A percentile compares a stretch with the other conserved stretches of the same genome.
Conservation (phyloP, 352 stramenopile species). For the Globisporangium rhizosaccharum region DNA sequence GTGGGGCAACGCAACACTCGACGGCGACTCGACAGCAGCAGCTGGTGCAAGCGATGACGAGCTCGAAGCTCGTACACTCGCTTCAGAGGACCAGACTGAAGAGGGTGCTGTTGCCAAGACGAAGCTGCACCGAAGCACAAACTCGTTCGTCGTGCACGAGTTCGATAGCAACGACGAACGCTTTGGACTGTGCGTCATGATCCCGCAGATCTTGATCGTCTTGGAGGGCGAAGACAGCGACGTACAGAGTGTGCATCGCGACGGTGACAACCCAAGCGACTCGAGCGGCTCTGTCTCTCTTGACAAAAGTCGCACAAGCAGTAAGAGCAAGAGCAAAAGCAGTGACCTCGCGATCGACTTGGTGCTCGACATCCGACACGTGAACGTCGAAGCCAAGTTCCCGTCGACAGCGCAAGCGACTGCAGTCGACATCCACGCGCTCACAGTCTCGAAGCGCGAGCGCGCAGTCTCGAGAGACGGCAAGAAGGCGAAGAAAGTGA, state of each 20-base stretch:
- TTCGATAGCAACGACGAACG: constrained; percentile 64
- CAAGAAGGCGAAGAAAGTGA: constrained; percentile 30
- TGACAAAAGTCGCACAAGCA: background rate
- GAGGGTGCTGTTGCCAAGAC: background rate
- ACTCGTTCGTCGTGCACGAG: constrained; percentile 14
- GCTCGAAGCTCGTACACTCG: background rate
- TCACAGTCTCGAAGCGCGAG: constrained; percentile 42
- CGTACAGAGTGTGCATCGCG: background rate
- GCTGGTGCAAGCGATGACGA: background rate
- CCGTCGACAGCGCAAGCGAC: constrained; percentile 48
- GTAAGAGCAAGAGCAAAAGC: constrained; percentile 1
- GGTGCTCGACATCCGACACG: constrained; percentile 48
- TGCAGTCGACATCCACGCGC: constrained; percentile 31
- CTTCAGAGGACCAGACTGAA: background rate
- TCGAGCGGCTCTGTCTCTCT: background rate
- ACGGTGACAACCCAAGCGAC: background rate
- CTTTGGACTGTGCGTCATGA: constrained; percentile 53
- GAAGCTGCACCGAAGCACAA: constrained; percentile 8
- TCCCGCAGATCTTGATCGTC: constrained; percentile 59
- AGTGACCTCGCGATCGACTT: constrained; percentile 38
- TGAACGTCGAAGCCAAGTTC: constrained; percentile 63
- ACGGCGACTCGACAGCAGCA: background rate
- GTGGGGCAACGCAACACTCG: constrained; percentile 30
- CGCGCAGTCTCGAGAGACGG: constrained; percentile 4
- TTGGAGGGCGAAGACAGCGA: constrained; percentile 43